Base-by-base conservation (phyloP, 2,329 filamentous ascomycete genomes). In the Septoria linicola region DNA sequence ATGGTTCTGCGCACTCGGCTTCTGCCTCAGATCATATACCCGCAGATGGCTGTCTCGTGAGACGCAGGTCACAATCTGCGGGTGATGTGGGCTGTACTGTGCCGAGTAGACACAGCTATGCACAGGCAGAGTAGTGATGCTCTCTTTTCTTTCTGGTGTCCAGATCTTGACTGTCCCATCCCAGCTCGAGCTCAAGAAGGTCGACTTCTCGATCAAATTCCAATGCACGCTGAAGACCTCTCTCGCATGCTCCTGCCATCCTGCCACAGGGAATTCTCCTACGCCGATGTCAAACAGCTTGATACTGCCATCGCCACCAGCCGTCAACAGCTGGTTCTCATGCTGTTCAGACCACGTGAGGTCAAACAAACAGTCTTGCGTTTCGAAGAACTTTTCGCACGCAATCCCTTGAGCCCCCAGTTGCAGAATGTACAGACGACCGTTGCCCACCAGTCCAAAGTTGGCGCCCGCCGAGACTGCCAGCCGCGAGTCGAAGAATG, bases 381-480 rank as follows among this genome's bases (percentile, higher is more conserved):
- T 99, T 66, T 96, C 92, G 74, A 92, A 99, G 67, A 81, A 86
- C 77, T 93, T 95, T 69, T 95, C 84, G 42, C 89, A 82, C 47
- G 87, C 83, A 51, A 96, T 87, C 8, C 93, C 93, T 54, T 88
- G 82, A 0, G 89, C 80, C 3, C 89, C 95, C 58, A 99, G 74
- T 23, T 85, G 87, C 20, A 97, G 78, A 51, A 92, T 84, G 67
- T 88, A 97, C 1, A 97, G 74, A 36, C 91, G 83, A 8, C 93
- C 93, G 75, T 99, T 99, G 41, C 93, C 93, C 30, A 99, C 92
- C 32, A 99, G 87, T 32, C 93, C 93, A 73, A 93, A 99, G 76
- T 99, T 97, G 58, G 92, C 84, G n/a, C 90, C 87, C 1, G 88
- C 81, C 23, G 89, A 88, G 63, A 96, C 90, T 51, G 92, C 92